Conservation (phyloP, 495 filamentous ascomycete species). For the Penicillium flavigenum region DNA sequence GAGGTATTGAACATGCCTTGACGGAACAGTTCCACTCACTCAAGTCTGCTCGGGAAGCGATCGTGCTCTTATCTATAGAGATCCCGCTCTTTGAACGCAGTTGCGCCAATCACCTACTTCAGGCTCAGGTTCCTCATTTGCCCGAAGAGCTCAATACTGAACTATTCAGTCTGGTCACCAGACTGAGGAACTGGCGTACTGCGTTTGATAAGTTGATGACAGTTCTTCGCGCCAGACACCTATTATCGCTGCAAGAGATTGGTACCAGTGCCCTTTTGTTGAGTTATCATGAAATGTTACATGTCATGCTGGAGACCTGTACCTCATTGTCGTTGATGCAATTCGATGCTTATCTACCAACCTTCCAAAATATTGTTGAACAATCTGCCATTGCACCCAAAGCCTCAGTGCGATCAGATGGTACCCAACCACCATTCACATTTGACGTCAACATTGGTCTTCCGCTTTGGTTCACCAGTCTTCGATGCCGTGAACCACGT, state of each 20-base stretch:
- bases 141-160: slow-evolving; percentile 9
- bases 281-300: slow-evolving; percentile 15
- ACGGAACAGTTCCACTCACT: slow-evolving; percentile 26
- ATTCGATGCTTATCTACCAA: slow-evolving; percentile 24
- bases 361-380: slow-evolving; percentile 31
- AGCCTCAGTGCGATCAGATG: slow-evolving; percentile 18
- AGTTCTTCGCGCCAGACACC: neutral
- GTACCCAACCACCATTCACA: slow-evolving; percentile 31
- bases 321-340: slow-evolving; percentile 12
- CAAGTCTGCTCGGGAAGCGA: slow-evolving; percentile 34
- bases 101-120: slow-evolving; percentile 19
- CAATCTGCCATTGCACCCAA: slow-evolving; percentile 23
- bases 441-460: slow-evolving; percentile 31
- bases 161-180: slow-evolving; percentile 14
- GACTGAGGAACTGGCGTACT: slow-evolving; percentile 14
- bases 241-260: neutral
- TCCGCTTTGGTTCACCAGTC: slow-evolving; percentile 27
- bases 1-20: slow-evolving; percentile 2
- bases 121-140: slow-evolving; percentile 6
- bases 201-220: slow-evolving; percentile 14
- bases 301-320: slow-evolving; percentile 13
- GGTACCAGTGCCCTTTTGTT: slow-evolving; percentile 12
- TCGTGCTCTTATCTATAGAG: slow-evolving; percentile 27
- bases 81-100: slow-evolving; percentile 23
- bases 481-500: slow-evolving; percentile 31